Evolutionary conservation across 352 stramenopile species (phyloP), one percentile per base, ranked within the genome.

Genomic region (Blastocystis hominis): DNA sequence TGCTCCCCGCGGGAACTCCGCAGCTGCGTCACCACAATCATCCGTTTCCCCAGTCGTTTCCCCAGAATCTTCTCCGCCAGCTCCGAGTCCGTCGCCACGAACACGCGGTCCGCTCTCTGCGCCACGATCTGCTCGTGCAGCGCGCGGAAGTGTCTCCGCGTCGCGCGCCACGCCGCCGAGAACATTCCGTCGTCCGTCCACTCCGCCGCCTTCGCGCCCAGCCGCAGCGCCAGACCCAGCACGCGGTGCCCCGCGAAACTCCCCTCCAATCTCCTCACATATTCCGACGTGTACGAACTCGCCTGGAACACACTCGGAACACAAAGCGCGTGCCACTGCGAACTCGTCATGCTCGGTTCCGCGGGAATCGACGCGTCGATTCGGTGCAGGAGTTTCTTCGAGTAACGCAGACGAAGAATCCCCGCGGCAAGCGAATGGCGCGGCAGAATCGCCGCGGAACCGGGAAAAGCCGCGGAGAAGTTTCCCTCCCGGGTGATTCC

Each of bases 161-260:
- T 24, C 40, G 62, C 68, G 10, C 9, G 17, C 53, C 6, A 9
- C 4, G 46, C 62, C 34, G 62, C 68, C 30, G 30, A 38, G 17
- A 78, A 78, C 34, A 62, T 62, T 15, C 42, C 53, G 7, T 15
- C 68, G 47, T 78, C 68, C n/a, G 59, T 78, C 68, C 68, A 78
- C 7, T 78, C 38, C 20, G 68, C 20, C 34, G 68, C 40, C 15
- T 55, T 78, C 7, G 42, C 68, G 20, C 68, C 68, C 36, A 40
- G 59, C 30, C 68, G 68, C n/a, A 78, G 17, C 17, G 59, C 42
- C 36, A 78, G 24, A 3, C 68, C 68, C 68, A 78, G 40, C 42
- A 78, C 68, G n/a, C 24, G 40, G 38, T 36, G 10, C 2, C 62
- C 62, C 24, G 36, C 2, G 40, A 78, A 78, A 4, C 42, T 42